These are phyloP conservation scores for Marchantia polymorpha DNA, from an alignment of 225 moss, liverwort and hornwort genomes.

Conservation along the genomic window DNA sequence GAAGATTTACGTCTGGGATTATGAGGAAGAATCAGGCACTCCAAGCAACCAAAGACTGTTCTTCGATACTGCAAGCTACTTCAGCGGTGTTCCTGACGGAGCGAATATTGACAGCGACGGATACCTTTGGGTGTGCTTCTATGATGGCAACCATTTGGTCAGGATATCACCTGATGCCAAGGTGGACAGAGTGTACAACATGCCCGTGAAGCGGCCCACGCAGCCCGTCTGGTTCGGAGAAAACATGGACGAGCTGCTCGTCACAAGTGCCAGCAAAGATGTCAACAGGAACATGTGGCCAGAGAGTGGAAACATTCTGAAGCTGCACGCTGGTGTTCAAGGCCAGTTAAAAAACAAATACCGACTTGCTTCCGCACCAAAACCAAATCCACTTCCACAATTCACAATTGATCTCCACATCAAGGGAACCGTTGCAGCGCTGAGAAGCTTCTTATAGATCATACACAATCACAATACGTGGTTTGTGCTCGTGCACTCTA, in stretches of 20 bases:
- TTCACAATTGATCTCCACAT: conserved; percentile 10
- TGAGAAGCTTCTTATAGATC: conserved; percentile 10
- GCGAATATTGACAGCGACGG: conserved; percentile 66
- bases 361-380: neutral
- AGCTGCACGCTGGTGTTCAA: conserved; percentile 37
- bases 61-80: conserved; percentile 44
- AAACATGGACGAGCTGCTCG: conserved; percentile 50
- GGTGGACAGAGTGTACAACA: conserved; percentile 29
- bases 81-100: conserved; percentile 57
- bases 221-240: conserved; percentile 62
- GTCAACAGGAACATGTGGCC: conserved; percentile 41
- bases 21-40: conserved; percentile 54
- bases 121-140: conserved; percentile 69
- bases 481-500: too few relatives aligned
- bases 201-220: conserved; percentile 67
- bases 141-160: conserved; percentile 53
- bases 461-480: too few relatives aligned
- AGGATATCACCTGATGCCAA: conserved; percentile 45
- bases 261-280: conserved; percentile 50
- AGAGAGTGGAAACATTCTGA: conserved; percentile 53
- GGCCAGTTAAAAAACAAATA: conserved; percentile 58
- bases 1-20: conserved; percentile 76
- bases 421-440: conserved; percentile 13
- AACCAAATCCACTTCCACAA: neutral
- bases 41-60: conserved; percentile 56